Base-by-base conservation (phyloP, 2,329 filamentous ascomycete species). In the Myriosclerotinia duriaeana region DNA sequence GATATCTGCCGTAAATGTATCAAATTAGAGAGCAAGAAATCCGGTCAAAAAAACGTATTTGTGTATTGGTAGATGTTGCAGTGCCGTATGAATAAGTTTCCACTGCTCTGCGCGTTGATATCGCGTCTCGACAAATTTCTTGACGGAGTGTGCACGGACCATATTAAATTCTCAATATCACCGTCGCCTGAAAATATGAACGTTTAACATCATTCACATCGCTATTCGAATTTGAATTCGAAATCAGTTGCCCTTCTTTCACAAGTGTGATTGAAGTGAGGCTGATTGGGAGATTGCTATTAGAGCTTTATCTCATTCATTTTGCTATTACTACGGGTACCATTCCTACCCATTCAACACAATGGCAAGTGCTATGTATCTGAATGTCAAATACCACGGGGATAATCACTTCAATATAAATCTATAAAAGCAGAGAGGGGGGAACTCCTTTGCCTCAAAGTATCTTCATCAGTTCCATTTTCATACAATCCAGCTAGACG, bases 101-200 rank as follows among this genome's bases (percentile, higher is more conserved):
- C 30, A 50, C n/a, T 50, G n/a, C 42, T 50, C 56, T 60, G 56
- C 58, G 58, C 44, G 58, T 36, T 61, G 30, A 38, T 50, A 61
- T 61, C 58, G 58, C 58, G 58, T 52, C 58, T 61, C 58, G 58
- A 61, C 58, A 61, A 61, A 61, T 61, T 61, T 61, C 46, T 61
- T 61, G 58, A 61, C n/a, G 53, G 34, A 15, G 20, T 4, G 20
- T 55, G 58, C 58, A 61, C 58, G 46, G 58, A 50, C 58, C 58
- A 50, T 7, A 26, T 20, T 38, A 20, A 26, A 38, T 50, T 61
- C 26, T 36, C 8, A 38, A 22, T 22, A 60, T 61, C 38, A 44
- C 36, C 55, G 17, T 59, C 55, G 40, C 26, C 26, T 59, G 26
- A 46, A 9, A 59, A 46, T 34, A 17, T 7, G n/a, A 14, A 46